Conservation (phyloP, 2,329 filamentous ascomycete genomes). For the Colletotrichum eleusines region DNA sequence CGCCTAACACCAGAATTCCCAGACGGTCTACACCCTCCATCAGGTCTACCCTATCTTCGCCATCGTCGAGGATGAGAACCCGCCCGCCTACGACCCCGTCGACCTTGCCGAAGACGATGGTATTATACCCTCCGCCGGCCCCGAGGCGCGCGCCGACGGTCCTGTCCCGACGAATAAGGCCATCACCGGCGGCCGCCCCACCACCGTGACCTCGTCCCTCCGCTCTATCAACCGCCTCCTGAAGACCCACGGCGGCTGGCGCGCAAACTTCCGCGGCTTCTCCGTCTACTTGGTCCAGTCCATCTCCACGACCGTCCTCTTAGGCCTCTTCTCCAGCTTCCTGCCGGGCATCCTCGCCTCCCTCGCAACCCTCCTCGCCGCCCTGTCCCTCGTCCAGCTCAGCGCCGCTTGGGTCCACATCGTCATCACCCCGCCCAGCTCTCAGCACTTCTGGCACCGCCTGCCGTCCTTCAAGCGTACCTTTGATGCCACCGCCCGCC, state of each 20-base stretch:
- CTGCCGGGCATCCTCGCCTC: constrained; percentile 60
- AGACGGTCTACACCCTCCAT: constrained; percentile 65
- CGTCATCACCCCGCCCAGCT: constrained; percentile 78
- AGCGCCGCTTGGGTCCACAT: constrained; percentile 87
- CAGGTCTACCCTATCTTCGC: constrained; percentile 66
- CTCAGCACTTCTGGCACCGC: constrained; percentile 74
- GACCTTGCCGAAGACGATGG: constrained; percentile 56
- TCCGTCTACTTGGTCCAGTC: constrained; percentile 59
- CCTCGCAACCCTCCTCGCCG: constrained; percentile 67
- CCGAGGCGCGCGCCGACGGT: constrained; percentile 42
- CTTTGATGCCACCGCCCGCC: constrained; percentile 76
- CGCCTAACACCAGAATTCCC: constrained; percentile 1
- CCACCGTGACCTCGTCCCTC: constrained; percentile 63
- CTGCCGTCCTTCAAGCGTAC: constrained; percentile 74
- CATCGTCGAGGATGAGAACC: constrained; percentile 69
- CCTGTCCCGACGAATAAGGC: constrained; percentile 40
- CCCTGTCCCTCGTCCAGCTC: constrained; percentile 74
- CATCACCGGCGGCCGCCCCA: constrained; percentile 49
- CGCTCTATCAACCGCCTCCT: constrained; percentile 68
- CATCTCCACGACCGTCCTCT: constrained; percentile 52
- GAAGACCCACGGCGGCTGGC: constrained; percentile 71
- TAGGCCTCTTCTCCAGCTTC: constrained; percentile 58
- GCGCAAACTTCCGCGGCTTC: constrained; percentile 78
- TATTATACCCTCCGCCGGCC: constrained; percentile 50
- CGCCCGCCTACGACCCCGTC: constrained; percentile 66